A percentile compares a stretch with the other conserved stretches of the same genome.
phyloP scores from a whole-genome alignment of 2,329 filamentous ascomycete genomes.

The Alternaria triticimaculans region DNA sequence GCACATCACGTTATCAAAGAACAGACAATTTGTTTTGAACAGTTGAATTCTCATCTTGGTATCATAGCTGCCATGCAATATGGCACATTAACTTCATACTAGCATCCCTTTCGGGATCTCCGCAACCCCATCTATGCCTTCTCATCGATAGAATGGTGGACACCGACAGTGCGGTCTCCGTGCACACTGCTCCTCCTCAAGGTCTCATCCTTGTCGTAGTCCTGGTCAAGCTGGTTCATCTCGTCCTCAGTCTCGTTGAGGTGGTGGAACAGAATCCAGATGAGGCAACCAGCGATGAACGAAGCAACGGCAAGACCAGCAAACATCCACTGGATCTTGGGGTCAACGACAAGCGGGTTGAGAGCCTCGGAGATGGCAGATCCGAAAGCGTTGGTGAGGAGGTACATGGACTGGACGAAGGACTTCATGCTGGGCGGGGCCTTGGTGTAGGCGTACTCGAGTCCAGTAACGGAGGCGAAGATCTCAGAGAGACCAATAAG shows the following conservation, averaged over 20 bases:
- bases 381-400: conserved; percentile 67
- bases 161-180: conserved; percentile 28
- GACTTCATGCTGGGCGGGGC: conserved; percentile 57
- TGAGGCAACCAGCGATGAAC: conserved; percentile 42
- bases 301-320: conserved; percentile 39
- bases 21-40: neutral
- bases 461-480: conserved; percentile 56
- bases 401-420: conserved; percentile 61
- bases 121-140: conserved; percentile 11
- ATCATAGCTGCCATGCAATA: conserved; percentile 6
- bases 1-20: neutral
- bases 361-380: conserved; percentile 69
- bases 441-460: conserved; percentile 58
- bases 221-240: conserved; percentile 47
- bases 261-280: conserved; percentile 50
- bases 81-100: conserved; percentile 7
- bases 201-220: conserved; percentile 41
- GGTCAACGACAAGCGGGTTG: conserved; percentile 66
- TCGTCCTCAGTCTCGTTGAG: conserved; percentile 46
- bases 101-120: neutral
- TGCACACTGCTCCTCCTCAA: conserved; percentile 34
- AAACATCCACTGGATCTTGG: conserved; percentile 70
- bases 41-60: conserved; percentile 9
- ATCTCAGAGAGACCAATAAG: conserved; percentile 57
- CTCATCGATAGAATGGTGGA: conserved; percentile 21